Conservation (phyloP, 1,139 yeast species). For the Yamadazyma songkhlaensis region DNA sequence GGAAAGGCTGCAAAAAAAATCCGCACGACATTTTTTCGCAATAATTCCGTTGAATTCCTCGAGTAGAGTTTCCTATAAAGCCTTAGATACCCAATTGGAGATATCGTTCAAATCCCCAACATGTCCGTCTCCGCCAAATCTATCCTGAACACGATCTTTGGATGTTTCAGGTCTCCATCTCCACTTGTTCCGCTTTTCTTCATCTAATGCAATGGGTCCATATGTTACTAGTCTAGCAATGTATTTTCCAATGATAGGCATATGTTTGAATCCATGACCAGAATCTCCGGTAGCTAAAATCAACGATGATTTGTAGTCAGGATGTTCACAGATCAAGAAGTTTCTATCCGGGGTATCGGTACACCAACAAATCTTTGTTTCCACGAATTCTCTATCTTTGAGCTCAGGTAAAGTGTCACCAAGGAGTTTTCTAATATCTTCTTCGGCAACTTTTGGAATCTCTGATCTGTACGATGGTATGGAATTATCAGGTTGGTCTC, state of each 20-base stretch:
- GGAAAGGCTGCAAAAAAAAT: no score
- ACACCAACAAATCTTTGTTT: constrained; percentile 14
- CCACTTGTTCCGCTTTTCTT: constrained; percentile 17
- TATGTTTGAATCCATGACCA: constrained; percentile 15
- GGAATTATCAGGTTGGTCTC: constrained; percentile 5
- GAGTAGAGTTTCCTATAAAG: no score
- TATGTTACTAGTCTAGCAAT: neutral
- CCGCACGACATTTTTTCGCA: no score
- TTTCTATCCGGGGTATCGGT: constrained; percentile 13
- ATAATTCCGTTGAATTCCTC: no score
- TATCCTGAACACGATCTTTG: constrained; percentile 16
- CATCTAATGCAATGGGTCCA: constrained; percentile 10
- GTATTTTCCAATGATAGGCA: constrained; percentile 14
- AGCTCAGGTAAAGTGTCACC: constrained; percentile 13
- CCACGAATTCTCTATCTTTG: constrained; percentile 9
- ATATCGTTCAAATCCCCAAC: constrained; percentile 22
- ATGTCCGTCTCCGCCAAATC: constrained; percentile 23
- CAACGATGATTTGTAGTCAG: constrained; percentile 9
- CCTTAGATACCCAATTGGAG: constrained; percentile 15
- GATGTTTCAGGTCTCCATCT: constrained; percentile 19
- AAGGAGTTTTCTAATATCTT: constrained; percentile 18
- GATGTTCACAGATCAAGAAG: constrained; percentile 10
- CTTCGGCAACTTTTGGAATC: constrained; percentile 21
- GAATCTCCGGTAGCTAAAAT: constrained; percentile 15
- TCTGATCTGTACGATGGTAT: constrained; percentile 6